phyloP scores from a whole-genome alignment of 1,284 basidiomycete species.

The Cutaneotrichosporon cavernicola region DNA sequence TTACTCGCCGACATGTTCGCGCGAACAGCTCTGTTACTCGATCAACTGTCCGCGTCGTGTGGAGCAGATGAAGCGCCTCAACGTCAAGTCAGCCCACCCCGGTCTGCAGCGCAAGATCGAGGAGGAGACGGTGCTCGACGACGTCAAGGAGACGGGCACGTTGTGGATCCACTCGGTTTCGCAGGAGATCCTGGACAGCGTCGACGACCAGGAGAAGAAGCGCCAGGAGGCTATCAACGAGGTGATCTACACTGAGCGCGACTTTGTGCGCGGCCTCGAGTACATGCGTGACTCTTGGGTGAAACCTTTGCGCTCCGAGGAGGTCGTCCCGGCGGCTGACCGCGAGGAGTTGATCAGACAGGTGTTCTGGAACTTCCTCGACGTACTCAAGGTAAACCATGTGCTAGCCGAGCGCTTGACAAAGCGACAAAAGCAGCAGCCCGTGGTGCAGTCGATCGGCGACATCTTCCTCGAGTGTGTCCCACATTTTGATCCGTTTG shows the following conservation, averaged over 20 bases:
- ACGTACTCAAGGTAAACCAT: constrained; percentile 88
- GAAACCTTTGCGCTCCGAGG: constrained; percentile 67
- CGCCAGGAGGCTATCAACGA: constrained; percentile 99
- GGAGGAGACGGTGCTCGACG: constrained; percentile 75
- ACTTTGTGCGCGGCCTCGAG: constrained; percentile 97
- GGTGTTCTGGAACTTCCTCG: constrained; percentile 97
- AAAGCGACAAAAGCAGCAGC: constrained; percentile 91
- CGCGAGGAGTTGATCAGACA: constrained; percentile 86
- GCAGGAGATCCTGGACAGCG: constrained; percentile 86
- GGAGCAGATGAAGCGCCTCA: constrained; percentile 86
- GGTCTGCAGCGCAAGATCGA: constrained; percentile 72
- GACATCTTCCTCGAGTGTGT: constrained; percentile 89
- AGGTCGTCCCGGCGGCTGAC: constrained; percentile 70
- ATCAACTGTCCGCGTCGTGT: constrained; percentile 92
- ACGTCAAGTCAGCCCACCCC: constrained; percentile 83
- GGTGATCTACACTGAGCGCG: constrained; percentile 96
- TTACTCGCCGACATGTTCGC: constrained; percentile 95
- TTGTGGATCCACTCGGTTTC: constrained; percentile 97
- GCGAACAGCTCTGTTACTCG: constrained; percentile 90
- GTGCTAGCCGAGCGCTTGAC: constrained; percentile 87
- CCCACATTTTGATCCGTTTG: constrained; percentile 86
- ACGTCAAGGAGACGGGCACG: constrained; percentile 78
- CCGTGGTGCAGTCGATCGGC: constrained; percentile 86
- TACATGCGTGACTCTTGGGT: constrained; percentile 96
- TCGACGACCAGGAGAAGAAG: constrained; percentile 89